phyloP scores from a whole-genome alignment of 2,329 filamentous ascomycete genomes.

The Cucurbitaria berberidis region DNA sequence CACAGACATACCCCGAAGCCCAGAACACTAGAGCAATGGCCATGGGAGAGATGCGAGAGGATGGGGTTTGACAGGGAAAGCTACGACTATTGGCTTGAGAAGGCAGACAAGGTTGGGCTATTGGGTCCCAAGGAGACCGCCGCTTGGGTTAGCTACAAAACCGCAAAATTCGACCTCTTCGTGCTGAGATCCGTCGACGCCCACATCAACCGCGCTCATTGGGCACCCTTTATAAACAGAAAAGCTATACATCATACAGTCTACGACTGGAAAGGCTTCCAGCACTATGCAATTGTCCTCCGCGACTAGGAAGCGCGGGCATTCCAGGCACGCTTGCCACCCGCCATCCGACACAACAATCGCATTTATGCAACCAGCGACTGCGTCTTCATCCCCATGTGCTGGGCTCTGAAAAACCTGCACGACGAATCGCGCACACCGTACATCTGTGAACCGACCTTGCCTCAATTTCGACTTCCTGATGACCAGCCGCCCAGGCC shows the following conservation, averaged over 20 bases:
- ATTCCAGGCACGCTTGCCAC: not conserved
- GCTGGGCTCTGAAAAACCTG: slow-evolving; percentile 3
- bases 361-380: not conserved
- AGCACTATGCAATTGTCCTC: not conserved
- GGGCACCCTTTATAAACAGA: not conserved
- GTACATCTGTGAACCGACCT: slow-evolving; percentile 1
- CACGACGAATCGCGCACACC: not conserved
- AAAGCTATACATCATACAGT: not conserved
- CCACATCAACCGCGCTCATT: not conserved
- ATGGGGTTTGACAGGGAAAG: slow-evolving; percentile 6
- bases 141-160: not conserved
- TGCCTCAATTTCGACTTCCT: slow-evolving; percentile 6
- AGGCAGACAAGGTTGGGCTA: not conserved
- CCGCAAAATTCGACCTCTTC: not conserved
- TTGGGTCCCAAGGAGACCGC: not conserved
- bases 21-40: not conserved
- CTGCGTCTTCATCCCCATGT: slow-evolving; percentile 1
- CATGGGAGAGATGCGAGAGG: slow-evolving; percentile 2
- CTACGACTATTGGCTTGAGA: slow-evolving; percentile 8
- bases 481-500: slow-evolving; percentile 1
- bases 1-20: not conserved
- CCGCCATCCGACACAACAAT: not conserved
- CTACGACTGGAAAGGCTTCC: not conserved
- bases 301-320: slow-evolving; percentile 4
- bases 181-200: not conserved